Conservation (phyloP, 1,284 basidiomycete genomes). For the Moesziomyces sp. region DNA sequence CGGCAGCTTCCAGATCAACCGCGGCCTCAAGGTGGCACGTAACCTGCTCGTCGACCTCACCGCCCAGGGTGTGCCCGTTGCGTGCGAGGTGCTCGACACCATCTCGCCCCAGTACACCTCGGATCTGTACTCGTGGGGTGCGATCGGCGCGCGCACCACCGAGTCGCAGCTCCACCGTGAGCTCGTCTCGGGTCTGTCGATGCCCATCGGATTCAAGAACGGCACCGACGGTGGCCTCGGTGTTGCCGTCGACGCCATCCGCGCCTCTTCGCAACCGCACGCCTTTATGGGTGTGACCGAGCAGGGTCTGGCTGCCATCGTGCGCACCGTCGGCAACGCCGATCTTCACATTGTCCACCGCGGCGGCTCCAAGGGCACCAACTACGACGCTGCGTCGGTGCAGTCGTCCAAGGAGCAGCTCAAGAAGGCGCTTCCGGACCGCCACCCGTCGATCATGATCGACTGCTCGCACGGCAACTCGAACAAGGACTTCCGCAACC, state of each 20-base stretch:
- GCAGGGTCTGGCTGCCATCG: constrained; percentile 83
- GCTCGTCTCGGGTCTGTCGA: constrained; percentile 66
- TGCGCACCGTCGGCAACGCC: constrained; percentile 88
- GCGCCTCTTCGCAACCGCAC: constrained; percentile 61
- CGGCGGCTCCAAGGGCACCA: constrained; percentile 67
- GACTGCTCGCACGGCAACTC: constrained; percentile 67
- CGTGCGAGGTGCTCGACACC: constrained; percentile 86
- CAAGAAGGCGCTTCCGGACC: constrained; percentile 67
- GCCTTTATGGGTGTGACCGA: constrained; percentile 67
- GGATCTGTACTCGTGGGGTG: constrained; percentile 90
- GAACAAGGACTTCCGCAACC: constrained; percentile 67
- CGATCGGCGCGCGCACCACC: constrained; percentile 95
- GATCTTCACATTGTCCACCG: constrained; percentile 67
- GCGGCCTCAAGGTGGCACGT: constrained; percentile 80
- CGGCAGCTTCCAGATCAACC: constrained; percentile 95
- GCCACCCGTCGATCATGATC: constrained; percentile 64
- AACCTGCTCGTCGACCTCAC: constrained; percentile 90
- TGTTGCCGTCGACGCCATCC: constrained; percentile 67
- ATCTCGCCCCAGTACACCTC: constrained; percentile 72
- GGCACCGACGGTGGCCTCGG: constrained; percentile 86
- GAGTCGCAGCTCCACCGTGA: constrained; percentile 70
- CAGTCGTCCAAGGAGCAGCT: constrained; percentile 80
- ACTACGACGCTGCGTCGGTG: constrained; percentile 77
- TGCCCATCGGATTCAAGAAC: constrained; percentile 89
- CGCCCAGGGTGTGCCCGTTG: constrained; percentile 87